Evolutionary conservation across 164 flowering plant species (phyloP).

Genomic region (Sextonia rubra): DNA sequence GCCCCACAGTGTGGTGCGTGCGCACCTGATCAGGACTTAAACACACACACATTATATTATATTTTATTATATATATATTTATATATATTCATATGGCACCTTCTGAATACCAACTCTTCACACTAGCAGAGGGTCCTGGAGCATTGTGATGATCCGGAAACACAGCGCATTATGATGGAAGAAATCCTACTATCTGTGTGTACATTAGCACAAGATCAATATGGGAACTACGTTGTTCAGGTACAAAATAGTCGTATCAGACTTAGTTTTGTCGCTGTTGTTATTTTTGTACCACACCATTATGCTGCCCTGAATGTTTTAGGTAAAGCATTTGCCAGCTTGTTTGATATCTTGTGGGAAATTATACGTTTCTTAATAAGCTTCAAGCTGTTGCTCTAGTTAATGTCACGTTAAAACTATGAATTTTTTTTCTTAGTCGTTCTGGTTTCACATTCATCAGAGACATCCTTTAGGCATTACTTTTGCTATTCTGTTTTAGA

Average conservation of each 20-base stretch:
- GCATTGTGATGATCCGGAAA: slow-evolving; percentile 61
- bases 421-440: too few relatives aligned
- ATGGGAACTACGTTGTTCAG: slow-evolving; percentile 97
- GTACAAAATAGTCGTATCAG: slow-evolving; percentile 25
- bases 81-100: background rate
- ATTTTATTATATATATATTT: background rate
- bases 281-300: background rate
- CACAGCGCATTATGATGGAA: slow-evolving; percentile 71
- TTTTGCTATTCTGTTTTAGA: too few relatives aligned
- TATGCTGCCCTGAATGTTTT: background rate
- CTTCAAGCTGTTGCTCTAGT: background rate
- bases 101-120: slow-evolving; percentile 4
- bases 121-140: slow-evolving; percentile 79
- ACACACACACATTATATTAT: too few relatives aligned
- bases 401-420: background rate
- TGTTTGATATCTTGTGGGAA: background rate
- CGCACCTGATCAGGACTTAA: too few relatives aligned
- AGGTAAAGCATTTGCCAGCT: background rate
- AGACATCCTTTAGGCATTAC: too few relatives aligned
- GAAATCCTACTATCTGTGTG: slow-evolving; percentile 80
- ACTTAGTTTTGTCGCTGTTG: background rate
- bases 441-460: too few relatives aligned
- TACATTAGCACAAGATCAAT: slow-evolving; percentile 81
- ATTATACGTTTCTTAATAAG: too few relatives aligned
- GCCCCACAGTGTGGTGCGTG: too few relatives aligned